Evolutionary conservation across 2,329 filamentous ascomycete genomes (phyloP).

Genomic region (Zarea fungicola): DNA sequence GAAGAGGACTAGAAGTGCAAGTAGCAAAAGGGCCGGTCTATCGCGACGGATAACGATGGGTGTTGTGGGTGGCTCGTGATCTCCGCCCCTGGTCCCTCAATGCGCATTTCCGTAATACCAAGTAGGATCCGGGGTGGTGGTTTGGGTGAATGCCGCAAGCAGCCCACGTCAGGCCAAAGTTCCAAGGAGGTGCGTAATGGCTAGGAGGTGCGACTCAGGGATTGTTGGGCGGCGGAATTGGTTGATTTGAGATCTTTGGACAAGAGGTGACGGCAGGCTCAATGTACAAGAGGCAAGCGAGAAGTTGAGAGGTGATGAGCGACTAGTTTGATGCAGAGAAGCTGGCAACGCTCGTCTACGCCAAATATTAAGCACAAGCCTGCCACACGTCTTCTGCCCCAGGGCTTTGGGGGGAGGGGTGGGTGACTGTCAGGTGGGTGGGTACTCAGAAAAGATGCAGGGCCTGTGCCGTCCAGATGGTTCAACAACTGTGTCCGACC

Average conservation of each 20-base stretch:
- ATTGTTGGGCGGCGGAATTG: not conserved
- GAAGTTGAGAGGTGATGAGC: not conserved
- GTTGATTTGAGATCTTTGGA: not conserved
- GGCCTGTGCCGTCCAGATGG: not conserved
- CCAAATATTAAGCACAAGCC: no score
- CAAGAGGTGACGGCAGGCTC: not conserved
- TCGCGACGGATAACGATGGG: not conserved
- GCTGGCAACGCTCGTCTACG: not conserved
- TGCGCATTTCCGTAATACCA: not conserved
- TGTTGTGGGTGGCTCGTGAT: not conserved
- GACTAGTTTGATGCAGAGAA: not conserved
- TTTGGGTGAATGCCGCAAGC: not conserved
- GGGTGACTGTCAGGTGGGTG: not conserved
- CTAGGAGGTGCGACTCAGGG: not conserved
- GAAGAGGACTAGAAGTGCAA: not conserved
- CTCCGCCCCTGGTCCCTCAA: slow-evolving; percentile 2
- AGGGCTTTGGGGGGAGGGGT: not conserved
- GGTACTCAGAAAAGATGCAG: not conserved
- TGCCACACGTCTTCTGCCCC: not conserved
- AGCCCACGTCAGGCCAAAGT: not conserved
- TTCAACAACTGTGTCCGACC: not conserved
- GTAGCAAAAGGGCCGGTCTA: not conserved
- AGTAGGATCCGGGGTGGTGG: not conserved
- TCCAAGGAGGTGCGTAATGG: not conserved
- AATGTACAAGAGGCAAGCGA: not conserved